Base-by-base conservation (phyloP, 345 rosid genomes). In the Hibiscus syriacus region DNA sequence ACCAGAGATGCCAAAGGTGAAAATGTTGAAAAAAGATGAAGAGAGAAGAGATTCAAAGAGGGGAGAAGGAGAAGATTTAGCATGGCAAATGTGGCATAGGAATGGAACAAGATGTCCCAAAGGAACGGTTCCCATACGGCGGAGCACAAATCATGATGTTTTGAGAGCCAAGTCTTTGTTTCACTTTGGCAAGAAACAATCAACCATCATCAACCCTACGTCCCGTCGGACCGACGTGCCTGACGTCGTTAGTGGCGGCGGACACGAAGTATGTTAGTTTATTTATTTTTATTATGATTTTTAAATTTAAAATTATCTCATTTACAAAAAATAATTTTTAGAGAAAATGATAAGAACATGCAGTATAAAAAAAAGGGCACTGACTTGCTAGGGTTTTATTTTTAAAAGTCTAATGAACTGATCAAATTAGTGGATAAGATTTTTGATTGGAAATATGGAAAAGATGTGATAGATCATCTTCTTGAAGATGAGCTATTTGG, bases 131-230 rank as follows among this genome's bases (percentile, higher is more conserved):
- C 98, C 99, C 12, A 83, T 92, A 61, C 90, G 99, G 74, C 92
- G 97, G 69, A 92, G 90, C 74, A 64, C 84, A 63, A 6, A 73
- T 69, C 72, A 82, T 20, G 99, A 95, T 73, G 93, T 92, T 9
- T 67, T 92, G 67, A 85, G 99, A 81, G 89, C 99, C 67, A 92
- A 88, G 77, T 94, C 99, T 78, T 66, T 94, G 72, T 91, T 87
- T 79, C 86, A 87, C 86, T 91, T 84, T 39, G 97, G 99, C 20
- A 91, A 88, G 80, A 88, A 88, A 70, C 87, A 75, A 67, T 69
- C 19, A 43, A 48, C 29, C 1, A 53, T 55, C 7, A 23, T 58
- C 26, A 16, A 75, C 57, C 84, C 73, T 64, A 45, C 65, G 0
- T 36, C 39, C 26, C 65, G 79, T 67, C 90, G 77, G 6, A 7